phyloP scores from a whole-genome alignment of 768 basidiomycete species.

The Suillus brevipes region DNA sequence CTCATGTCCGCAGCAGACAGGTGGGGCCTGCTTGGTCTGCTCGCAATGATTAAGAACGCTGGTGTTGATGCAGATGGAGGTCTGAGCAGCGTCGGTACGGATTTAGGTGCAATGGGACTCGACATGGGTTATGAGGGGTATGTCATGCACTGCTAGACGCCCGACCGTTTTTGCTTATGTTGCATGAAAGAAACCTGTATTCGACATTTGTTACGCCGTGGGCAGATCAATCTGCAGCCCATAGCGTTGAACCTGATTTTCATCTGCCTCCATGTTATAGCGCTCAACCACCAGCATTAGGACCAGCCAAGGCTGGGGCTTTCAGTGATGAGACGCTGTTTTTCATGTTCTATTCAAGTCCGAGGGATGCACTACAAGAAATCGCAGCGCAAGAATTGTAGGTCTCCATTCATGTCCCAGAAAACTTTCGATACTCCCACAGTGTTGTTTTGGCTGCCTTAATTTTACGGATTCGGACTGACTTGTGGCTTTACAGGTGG shows the following conservation, averaged over 20 bases:
- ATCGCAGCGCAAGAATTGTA: constrained; percentile 94
- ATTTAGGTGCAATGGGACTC: constrained; percentile 88
- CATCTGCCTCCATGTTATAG: constrained; percentile 91
- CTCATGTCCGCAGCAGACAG: constrained; percentile 90
- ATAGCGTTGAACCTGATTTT: constrained; percentile 88
- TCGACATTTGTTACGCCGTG: constrained; percentile 96
- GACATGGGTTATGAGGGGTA: constrained; percentile 85
- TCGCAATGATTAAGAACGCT: constrained; percentile 85
- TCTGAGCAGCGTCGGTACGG: constrained; percentile 83
- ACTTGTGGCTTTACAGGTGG: constrained; percentile 51
- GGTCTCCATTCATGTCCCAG: constrained; percentile 35
- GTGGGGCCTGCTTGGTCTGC: constrained; percentile 87
- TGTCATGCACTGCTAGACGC: constrained; percentile 37
- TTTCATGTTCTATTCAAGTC: constrained; percentile 96
- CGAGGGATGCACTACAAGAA: constrained; percentile 90
- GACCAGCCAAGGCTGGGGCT: constrained; percentile 73
- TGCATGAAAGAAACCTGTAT: constrained; percentile 68
- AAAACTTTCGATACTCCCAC: neutral
- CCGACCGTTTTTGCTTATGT: constrained; percentile 22
- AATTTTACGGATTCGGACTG: constrained; percentile 8
- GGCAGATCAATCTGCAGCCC: constrained; percentile 86
- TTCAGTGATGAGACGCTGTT: constrained; percentile 97
- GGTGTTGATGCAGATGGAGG: constrained; percentile 75
- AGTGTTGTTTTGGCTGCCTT: neutral
- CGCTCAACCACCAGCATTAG: constrained; percentile 85